Evolutionary conservation across 2,329 filamentous ascomycete species (phyloP), one percentile per base, ranked within the genome.

Genomic region (Neonectria faginata): DNA sequence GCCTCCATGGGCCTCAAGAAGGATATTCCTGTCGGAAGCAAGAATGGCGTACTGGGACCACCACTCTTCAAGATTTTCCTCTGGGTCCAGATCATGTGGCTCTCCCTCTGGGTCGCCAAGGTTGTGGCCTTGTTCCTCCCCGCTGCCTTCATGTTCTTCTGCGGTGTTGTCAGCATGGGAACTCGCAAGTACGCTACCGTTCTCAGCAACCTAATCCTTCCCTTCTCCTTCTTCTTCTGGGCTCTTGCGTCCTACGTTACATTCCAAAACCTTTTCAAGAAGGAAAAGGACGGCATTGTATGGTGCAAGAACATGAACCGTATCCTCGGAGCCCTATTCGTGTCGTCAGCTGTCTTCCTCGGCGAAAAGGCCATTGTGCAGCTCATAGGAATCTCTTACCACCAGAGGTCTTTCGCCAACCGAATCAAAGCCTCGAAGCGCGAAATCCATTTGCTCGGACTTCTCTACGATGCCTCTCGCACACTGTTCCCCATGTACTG

Each of bases 401-500:
- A 96, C 77, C 90, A 93, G 74, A 89, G 93, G 70, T 94, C 93
- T 51, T 96, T 96, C 78, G 89, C 92, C 72, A 88, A 89, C 68
- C 84, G 89, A 56, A 98, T 99, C 83, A 92, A 93, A 78, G 90
- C 93, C 45, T 97, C 94, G 25, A 98, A 99, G 83, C 91, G 88
- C 61, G 92, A 95, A 70, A 87, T 98, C 52, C 87, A 89, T 74
- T 86, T 98, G 2, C 84, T 99, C 2, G 90, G 92, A 18, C 82
- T 96, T 31, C 88, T 99, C 60, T 97, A 97, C 78, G 94, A 98
- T 69, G 94, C 94, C 20, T 97, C 95, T 3, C 88, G 94, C 57
- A 86, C 89, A 5, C 84, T 98, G 55, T 99, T 98, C 75, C 96
- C 96, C 27, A 91, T 94, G 80, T 97, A 97, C 81, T 97, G 94